phyloP scores from a whole-genome alignment of 139 green algal species.

The Zygnema circumcarinatum region DNA sequence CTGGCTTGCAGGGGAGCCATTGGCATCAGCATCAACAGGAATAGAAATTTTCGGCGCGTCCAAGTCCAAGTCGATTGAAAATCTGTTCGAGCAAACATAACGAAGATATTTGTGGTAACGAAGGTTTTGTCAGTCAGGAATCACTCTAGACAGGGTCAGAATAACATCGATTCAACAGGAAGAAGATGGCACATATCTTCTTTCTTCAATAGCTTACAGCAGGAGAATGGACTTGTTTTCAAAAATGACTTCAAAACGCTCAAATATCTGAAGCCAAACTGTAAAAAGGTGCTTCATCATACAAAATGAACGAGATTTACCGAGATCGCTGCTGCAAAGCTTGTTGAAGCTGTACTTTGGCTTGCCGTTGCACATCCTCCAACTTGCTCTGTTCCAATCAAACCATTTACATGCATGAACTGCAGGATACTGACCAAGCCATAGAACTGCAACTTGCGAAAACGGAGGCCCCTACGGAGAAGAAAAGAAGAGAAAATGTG shows the following conservation, averaged over 20 bases:
- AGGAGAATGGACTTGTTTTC: too few species aligned
- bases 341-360: slow-evolving; percentile 51
- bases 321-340: slow-evolving; percentile 19
- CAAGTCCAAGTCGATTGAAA: slow-evolving; percentile 68
- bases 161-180: too few species aligned
- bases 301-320: too few species aligned
- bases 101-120: too few species aligned
- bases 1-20: neutral
- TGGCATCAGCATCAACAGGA: slow-evolving; percentile 42
- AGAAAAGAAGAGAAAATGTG: neutral
- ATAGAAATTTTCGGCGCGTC: slow-evolving; percentile 84
- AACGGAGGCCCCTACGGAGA: neutral
- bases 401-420: neutral
- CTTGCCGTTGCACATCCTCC: slow-evolving; percentile 61
- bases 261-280: too few species aligned
- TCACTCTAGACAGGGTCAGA: too few species aligned
- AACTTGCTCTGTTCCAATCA: slow-evolving; percentile 58
- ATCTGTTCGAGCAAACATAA: slow-evolving; percentile 27
- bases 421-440: neutral
- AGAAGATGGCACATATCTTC: too few species aligned
- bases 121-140: too few species aligned
- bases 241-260: too few species aligned
- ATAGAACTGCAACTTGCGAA: neutral
- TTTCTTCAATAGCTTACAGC: too few species aligned
- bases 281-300: too few species aligned